Evolutionary conservation across 345 rosid species (phyloP), one percentile per base, ranked within the genome.

Genomic region (Arabidopsis suecica): DNA sequence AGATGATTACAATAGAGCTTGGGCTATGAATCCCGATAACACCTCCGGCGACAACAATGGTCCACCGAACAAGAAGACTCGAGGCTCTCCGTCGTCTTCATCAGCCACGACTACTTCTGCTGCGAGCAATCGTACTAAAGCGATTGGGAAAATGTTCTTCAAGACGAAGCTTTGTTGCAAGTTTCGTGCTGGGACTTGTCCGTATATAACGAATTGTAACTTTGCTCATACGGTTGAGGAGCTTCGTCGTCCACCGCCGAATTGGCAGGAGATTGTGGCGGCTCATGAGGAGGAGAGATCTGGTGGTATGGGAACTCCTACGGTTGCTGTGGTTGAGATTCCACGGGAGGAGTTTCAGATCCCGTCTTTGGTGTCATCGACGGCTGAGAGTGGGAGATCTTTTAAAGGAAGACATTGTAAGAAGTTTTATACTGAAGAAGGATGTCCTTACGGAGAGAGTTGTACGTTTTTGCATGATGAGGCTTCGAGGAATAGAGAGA

Each of bases 361-460:
- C 75, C 97, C 95, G 5, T 81, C 92, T 2, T 36, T 93, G 22
- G 91, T 79, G 56, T 48, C 80, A 2, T 71, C 76, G n/a, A n/a
- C 57, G 69, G 64, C 81, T 44, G 78, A 70, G 48, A 88, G 80
- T 63, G 98, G 88, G 74, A 77, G 80, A 58, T 71, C 72, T 40
- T 71, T 71, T 77, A 95, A 95, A 82, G 93, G 99, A 61, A 86
- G 96, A 58, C 97, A 92, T 78, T 95, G 99, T 81, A 92, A 95
- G 84, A 95, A 95, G 89, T 92, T 88, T 73, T 95, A 88, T 53
- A 91, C 93, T 1, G 97, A 92, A 76, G 97, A 95, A 82, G 97
- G 99, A 38, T 95, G 97, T 54, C 97, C 99, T 2, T 90, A 95
- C 77, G 97, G 99, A 22, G 99, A 95, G 34, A 89, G 72, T 48